Conservation (phyloP, 108 stramenopile species). For the Skeletonema menzelii region DNA sequence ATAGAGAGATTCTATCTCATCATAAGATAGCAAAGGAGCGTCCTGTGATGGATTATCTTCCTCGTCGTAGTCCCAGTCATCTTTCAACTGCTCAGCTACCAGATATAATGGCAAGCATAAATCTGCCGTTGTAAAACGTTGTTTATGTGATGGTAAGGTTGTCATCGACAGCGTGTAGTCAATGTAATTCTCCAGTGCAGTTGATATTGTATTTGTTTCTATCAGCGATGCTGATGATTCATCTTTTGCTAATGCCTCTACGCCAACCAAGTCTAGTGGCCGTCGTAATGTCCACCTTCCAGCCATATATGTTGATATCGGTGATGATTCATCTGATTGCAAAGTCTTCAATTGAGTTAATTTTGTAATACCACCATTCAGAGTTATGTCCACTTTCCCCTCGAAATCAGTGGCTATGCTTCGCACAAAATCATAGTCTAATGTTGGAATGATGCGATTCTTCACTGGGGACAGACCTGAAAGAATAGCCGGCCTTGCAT, state of each 20-base stretch:
- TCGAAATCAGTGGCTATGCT: conserved; percentile 44
- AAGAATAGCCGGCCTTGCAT: conserved; percentile 52
- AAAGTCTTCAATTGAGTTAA: conserved; percentile 29
- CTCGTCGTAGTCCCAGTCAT: conserved; percentile 38
- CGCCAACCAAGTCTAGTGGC: conserved; percentile 41
- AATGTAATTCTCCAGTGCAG: conserved; percentile 26
- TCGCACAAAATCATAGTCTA: conserved; percentile 49
- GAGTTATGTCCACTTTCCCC: conserved; percentile 37
- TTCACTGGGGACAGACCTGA: conserved; percentile 52
- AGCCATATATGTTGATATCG: conserved; percentile 45
- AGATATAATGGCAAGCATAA: conserved; percentile 53
- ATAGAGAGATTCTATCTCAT: conserved; percentile 5
- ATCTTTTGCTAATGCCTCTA: conserved; percentile 8
- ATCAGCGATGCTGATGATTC: not conserved
- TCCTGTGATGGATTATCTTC: conserved; percentile 3
- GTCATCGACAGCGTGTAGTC: conserved; percentile 20
- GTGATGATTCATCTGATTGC: not conserved
- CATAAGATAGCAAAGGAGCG: conserved; percentile 1
- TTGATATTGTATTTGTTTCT: not conserved
- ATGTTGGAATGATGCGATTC: conserved; percentile 50
- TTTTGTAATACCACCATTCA: conserved; percentile 55
- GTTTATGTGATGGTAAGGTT: not conserved
- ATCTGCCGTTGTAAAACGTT: conserved; percentile 24
- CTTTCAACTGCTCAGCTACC: conserved; percentile 45
- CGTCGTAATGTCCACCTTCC: conserved; percentile 52